Base-by-base conservation (phyloP, 2,329 filamentous ascomycete genomes). In the Davidsoniella virescens region DNA sequence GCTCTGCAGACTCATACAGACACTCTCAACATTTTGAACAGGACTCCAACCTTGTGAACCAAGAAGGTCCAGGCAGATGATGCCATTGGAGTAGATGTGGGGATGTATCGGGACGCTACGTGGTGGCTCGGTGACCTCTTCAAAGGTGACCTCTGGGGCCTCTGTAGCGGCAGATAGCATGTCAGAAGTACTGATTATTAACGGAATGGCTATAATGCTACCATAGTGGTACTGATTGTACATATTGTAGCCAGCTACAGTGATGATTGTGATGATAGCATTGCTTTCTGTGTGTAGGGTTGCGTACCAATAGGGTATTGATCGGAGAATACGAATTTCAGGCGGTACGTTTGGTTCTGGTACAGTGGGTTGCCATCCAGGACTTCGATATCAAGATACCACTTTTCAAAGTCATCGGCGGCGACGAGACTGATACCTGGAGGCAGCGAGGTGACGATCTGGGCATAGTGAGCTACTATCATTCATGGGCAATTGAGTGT, bases 1-100 rank as follows among this genome's bases (percentile, higher is more conserved):
- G 68, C 87, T 94, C 67, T 98, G 92, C 50, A 98, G 76, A 64
- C 87, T 94, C 77, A 98, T 92, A 69, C 87, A 95, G 23, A 98
- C 81, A 60, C 84, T 94, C 69, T 96, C 90, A 7, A 95, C 92
- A 53, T 90, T 95, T 63, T 98, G 92, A 0, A 98, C 90, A 0
- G 92, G 92, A 44, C 84, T 92, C 92, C 92, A 98, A 51, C 92
- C 92, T 55, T 87, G 81, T 8, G 76, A 71, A 48, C 87, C 87
- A 7, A 98, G 78, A 1, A 98, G 76, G 59, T 98, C 92, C 45
- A 98, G 82, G 61, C 92, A 98, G 62, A 98, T 98, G 64, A 96
- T 94, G 58, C 92, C 92, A 65, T 98, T 98, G 58, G 84, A 92
- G 70, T 98, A 98, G 65, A 98, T 85, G 68, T 98, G 92, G 2